These are phyloP conservation scores for Dendrocalamus latiflorus DNA, from an alignment of 202 grass and related monocot species.

Conservation along the genomic window DNA sequence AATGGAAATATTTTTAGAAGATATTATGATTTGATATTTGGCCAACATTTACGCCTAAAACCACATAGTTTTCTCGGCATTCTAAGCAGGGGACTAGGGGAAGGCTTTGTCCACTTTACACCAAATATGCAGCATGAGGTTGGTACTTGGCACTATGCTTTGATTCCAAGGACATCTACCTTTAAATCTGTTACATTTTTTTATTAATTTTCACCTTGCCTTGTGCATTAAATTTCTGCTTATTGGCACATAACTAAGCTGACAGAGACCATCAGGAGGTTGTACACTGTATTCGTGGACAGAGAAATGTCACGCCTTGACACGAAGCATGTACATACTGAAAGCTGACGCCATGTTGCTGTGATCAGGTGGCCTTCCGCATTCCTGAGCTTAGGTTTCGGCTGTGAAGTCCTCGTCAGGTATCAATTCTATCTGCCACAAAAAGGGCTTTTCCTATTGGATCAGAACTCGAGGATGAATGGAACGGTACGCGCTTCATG, in stretches of 20 bases:
- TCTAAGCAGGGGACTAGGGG: constrained; percentile 6
- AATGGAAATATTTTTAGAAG: not conserved
- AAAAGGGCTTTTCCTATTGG: constrained; percentile 31
- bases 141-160: constrained; percentile 45
- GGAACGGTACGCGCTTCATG: constrained; percentile 17
- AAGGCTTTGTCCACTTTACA: constrained; percentile 16
- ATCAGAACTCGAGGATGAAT: constrained; percentile 19
- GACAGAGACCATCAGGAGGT: constrained; percentile 22
- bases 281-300: constrained; percentile 27
- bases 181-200: constrained; percentile 35
- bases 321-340: constrained; percentile 49
- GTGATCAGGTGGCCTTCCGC: constrained; percentile 31
- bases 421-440: constrained; percentile 35
- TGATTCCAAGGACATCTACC: constrained; percentile 51
- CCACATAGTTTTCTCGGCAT: not conserved
- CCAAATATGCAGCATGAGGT: constrained; percentile 40
- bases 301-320: constrained; percentile 31
- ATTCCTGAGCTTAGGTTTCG: constrained; percentile 42
- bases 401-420: constrained; percentile 30
- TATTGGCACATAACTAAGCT: constrained; percentile 17
- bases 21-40: not conserved
- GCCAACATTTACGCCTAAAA: not conserved
- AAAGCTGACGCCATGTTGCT: constrained; percentile 55
- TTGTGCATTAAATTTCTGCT: constrained; percentile 15
- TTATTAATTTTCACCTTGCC: constrained; percentile 13